Evolutionary conservation across 768 basidiomycete genomes (phyloP).

Genomic region (Steccherinum ochraceum): DNA sequence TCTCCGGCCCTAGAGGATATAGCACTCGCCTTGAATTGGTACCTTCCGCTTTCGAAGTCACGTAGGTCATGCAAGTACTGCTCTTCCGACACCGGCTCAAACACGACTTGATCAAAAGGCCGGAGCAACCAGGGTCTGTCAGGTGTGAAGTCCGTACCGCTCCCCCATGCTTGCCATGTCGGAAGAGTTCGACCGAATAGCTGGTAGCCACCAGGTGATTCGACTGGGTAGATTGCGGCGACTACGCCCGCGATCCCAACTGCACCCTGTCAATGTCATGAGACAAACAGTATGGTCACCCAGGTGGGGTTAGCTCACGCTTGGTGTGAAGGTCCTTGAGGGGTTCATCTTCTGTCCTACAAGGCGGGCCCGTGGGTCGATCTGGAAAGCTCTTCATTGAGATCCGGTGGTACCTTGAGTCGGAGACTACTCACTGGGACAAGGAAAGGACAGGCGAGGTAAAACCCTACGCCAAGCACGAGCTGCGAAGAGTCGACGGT

Average conservation of each 20-base stretch:
- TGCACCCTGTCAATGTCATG: slow-evolving; percentile 43
- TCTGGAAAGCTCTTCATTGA: slow-evolving; percentile 27
- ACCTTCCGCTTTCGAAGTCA: slow-evolving; percentile 46
- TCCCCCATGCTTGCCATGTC: slow-evolving; percentile 60
- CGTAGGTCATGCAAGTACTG: not conserved
- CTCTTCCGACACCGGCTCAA: not conserved
- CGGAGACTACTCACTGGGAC: slow-evolving; percentile 50
- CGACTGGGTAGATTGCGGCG: slow-evolving; percentile 59
- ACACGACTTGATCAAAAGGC: slow-evolving; percentile 47
- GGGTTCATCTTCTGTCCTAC: slow-evolving; percentile 75
- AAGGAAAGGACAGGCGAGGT: slow-evolving; percentile 58
- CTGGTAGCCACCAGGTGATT: slow-evolving; percentile 62
- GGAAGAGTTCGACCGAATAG: slow-evolving; percentile 58
- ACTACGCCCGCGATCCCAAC: slow-evolving; percentile 66
- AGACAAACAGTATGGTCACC: too few species aligned
- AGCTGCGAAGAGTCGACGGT: slow-evolving; percentile 30
- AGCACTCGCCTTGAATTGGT: slow-evolving; percentile 39
- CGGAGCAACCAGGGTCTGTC: slow-evolving; percentile 53
- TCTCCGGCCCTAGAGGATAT: slow-evolving; percentile 9
- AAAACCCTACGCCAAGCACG: slow-evolving; percentile 58
- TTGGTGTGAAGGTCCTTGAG: slow-evolving; percentile 58
- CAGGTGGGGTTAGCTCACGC: slow-evolving; percentile 27
- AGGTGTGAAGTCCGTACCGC: slow-evolving; percentile 37
- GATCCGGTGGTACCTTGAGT: not conserved
- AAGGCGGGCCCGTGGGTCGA: slow-evolving; percentile 52